Base-by-base conservation (phyloP, 352 stramenopile species). In the Pythium periplocum region DNA sequence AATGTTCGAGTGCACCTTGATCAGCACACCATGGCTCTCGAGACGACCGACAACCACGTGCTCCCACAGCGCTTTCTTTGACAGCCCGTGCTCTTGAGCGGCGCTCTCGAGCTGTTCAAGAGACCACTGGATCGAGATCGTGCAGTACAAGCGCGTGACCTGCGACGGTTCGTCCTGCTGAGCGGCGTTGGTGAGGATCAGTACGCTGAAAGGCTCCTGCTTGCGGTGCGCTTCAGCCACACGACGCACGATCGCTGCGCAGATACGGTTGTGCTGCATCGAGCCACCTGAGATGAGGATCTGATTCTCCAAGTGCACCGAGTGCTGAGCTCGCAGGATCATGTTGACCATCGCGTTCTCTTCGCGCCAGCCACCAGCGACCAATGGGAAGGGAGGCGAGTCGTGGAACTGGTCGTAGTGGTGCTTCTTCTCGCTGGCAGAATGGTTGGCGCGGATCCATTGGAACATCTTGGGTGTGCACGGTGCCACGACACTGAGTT, bases 1-100 rank as follows among this genome's bases (percentile, higher is more conserved):
- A 36, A 90, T 85, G 52, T 90, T 90, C 26, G 80, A 90, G 59
- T 90, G 80, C 32, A 90, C 78, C 55, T 90, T 90, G 52, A 90
- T 59, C 7, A 86, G 58, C 38, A 87, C 66, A 12, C 64, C 64
- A 37, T 70, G 58, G 40, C 64, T 51, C 30, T 83, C 66, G 42
- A 90, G 62, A 4, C 72, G 64, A 0, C 66, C 73, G 7, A 88
- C 75, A 2, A 84, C 31, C 8, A 90, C 47, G 38, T 85, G 73
- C 35, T 68, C 50, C 26, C 58, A 64, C 10, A 90, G 50, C 38
- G 75, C 53, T 3, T 76, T 49, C 6, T 58, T 48, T 2, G 67
- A 65, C 10, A 90, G 56, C 9, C 78, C 75, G 26, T 72, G 56
- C 9, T 69, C 68, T 30, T 73, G 48, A 5, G 78, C 78, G 26